A percentile compares a stretch with the other conserved stretches of the same genome.
phyloP scores from a whole-genome alignment of 352 stramenopile genomes.

The Globisporangium cylindrosporum region DNA sequence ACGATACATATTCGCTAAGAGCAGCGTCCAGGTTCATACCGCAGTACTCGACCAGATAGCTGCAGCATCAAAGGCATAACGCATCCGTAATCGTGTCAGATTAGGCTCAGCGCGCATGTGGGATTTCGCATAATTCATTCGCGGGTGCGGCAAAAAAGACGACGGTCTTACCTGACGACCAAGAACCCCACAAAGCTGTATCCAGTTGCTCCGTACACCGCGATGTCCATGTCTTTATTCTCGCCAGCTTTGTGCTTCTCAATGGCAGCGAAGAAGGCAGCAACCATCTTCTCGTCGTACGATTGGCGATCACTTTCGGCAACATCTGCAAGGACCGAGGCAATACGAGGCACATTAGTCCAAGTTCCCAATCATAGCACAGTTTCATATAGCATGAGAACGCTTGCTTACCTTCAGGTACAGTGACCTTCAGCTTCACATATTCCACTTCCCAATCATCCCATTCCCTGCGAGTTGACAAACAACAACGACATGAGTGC shows the following conservation, averaged over 20 bases:
- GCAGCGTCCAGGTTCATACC: slow-evolving; percentile 57
- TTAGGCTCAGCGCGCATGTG: not conserved
- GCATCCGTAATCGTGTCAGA: not conserved
- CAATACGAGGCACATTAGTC: slow-evolving; percentile 1
- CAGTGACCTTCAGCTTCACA: slow-evolving; percentile 53
- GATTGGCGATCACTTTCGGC: slow-evolving; percentile 32
- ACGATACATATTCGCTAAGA: slow-evolving; percentile 56
- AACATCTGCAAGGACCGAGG: slow-evolving; percentile 14
- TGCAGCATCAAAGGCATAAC: slow-evolving; percentile 19
- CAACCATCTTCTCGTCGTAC: slow-evolving; percentile 51
- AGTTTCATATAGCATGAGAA: not conserved
- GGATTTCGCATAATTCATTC: not conserved
- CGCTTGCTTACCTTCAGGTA: slow-evolving; percentile 30
- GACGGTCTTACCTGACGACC: slow-evolving; percentile 50
- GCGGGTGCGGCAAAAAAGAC: not conserved
- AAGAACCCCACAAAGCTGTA: slow-evolving; percentile 82
- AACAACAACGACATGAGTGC: not conserved
- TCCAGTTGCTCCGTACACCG: slow-evolving; percentile 54
- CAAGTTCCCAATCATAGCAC: not conserved
- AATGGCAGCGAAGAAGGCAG: slow-evolving; percentile 58
- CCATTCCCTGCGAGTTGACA: slow-evolving; percentile 59
- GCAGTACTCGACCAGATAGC: slow-evolving; percentile 73
- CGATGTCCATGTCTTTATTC: slow-evolving; percentile 75
- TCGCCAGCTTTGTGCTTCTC: slow-evolving; percentile 55
- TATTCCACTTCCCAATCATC: slow-evolving; percentile 87